These are phyloP conservation scores for Piper longum DNA, from an alignment of 164 flowering plant genomes.

Conservation along the genomic window DNA sequence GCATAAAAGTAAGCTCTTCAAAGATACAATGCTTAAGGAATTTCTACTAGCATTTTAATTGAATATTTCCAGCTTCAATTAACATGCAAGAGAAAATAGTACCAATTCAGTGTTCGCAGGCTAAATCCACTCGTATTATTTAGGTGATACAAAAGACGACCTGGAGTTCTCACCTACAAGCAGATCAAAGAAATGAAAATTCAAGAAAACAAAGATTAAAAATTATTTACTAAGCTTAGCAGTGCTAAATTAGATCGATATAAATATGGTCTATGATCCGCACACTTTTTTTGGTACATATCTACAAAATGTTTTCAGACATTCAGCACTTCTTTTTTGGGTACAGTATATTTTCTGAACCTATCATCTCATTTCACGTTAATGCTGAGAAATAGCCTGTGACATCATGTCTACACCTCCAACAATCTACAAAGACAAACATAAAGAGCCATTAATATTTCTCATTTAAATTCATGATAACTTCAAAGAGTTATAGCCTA, in stretches of 20 bases:
- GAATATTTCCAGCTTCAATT: too few species aligned
- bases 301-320: too few species aligned
- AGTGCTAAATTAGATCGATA: too few species aligned
- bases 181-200: neutral
- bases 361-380: neutral
- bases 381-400: constrained; percentile 30
- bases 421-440: constrained; percentile 43
- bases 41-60: too few species aligned
- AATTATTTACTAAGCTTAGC: too few species aligned
- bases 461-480: neutral
- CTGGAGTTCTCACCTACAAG: constrained; percentile 83
- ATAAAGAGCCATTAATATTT: neutral
- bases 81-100: neutral
- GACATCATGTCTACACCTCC: constrained; percentile 75
- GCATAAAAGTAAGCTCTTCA: neutral
- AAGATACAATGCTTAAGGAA: too few species aligned
- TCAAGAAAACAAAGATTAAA: neutral
- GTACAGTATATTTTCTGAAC: neutral
- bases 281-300: too few species aligned
- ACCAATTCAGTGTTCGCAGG: constrained; percentile 74
- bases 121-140: constrained; percentile 80
- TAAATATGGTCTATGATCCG: too few species aligned
- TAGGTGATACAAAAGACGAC: constrained; percentile 82
- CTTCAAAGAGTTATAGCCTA: neutral
- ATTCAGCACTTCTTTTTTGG: too few species aligned